Percentiles rank a stretch among this genome's conserved stretches.
Conservation (phyloP, 129 eudicot species). For the Lactuca saligna region DNA sequence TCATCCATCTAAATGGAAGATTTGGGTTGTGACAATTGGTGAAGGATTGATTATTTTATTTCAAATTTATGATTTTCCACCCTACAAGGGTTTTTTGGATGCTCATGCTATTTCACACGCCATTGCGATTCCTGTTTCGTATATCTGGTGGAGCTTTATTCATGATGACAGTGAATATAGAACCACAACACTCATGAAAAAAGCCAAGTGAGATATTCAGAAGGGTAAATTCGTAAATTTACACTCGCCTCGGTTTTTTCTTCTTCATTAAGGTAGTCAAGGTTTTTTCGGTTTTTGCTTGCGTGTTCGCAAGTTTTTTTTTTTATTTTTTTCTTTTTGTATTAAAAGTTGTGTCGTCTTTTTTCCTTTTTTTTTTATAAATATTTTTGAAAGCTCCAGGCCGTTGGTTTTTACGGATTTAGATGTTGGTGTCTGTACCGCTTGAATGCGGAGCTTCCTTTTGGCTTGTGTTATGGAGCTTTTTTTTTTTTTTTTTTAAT, state of each 20-base stretch:
- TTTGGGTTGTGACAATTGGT: constrained; percentile 64
- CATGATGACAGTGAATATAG: constrained; percentile 79
- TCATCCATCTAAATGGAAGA: constrained; percentile 78
- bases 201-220: constrained; percentile 44
- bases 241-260: constrained; percentile 17
- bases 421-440: constrained; percentile 41
- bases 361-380: constrained; percentile 3
- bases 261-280: constrained; percentile 15
- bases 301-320: constrained; percentile 36
- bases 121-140: constrained; percentile 66
- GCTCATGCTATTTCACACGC: constrained; percentile 87
- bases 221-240: constrained; percentile 3
- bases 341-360: constrained; percentile 29
- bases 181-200: constrained; percentile 65
- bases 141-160: constrained; percentile 83
- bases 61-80: constrained; percentile 78
- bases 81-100: constrained; percentile 71
- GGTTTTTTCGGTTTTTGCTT: constrained; percentile 42
- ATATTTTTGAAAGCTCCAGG: constrained; percentile 42
- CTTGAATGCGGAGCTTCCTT: constrained; percentile 38
- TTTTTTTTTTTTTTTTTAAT: constrained; percentile 23
- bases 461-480: constrained; percentile 39
- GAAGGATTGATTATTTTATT: constrained; percentile 59
- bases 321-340: constrained; percentile 47
- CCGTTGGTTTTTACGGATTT: constrained; percentile 45